Conservation (phyloP, 192 early-diverging fungal species). For the Entophlyctis luteolus region DNA sequence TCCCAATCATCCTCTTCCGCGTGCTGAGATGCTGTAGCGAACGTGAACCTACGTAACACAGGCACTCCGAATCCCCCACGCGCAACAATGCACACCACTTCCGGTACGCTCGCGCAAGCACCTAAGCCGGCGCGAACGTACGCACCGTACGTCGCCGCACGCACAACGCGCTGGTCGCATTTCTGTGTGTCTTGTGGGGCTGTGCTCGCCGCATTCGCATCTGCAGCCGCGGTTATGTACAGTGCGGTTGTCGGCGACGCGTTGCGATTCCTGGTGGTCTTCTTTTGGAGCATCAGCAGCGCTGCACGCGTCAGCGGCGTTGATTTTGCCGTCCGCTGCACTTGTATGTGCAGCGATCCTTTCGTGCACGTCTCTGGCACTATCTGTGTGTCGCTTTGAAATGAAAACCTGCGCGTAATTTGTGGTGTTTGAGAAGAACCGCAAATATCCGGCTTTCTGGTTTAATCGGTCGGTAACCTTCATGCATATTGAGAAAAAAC, state of each 20-base stretch:
- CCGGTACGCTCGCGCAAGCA: too few relatives aligned
- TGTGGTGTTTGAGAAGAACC: neutral
- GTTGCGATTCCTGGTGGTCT: neutral
- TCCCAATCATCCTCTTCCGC: neutral
- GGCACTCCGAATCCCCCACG: conserved; percentile 16
- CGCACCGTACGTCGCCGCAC: neutral
- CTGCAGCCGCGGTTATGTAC: neutral
- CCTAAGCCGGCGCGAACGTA: too few relatives aligned
- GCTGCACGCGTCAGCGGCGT: neutral
- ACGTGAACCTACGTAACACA: neutral
- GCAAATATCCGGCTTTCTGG: conserved; percentile 10
- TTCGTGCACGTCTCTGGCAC: neutral
- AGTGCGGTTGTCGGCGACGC: neutral
- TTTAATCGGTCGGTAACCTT: neutral
- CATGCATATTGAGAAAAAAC: neutral
- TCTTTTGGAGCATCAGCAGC: neutral
- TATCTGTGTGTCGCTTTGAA: too few relatives aligned
- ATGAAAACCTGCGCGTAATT: too few relatives aligned
- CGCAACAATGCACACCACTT: conserved; percentile 15
- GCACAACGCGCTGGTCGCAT: neutral
- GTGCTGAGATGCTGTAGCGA: neutral
- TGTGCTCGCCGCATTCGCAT: too few relatives aligned
- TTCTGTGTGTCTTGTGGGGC: neutral
- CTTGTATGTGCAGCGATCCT: neutral
- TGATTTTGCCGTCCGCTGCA: neutral